A percentile compares a stretch with the other conserved stretches of the same genome.
Evolutionary conservation across 2,329 filamentous ascomycete species (phyloP).

Genomic region (Arthrocladium fulminans): DNA sequence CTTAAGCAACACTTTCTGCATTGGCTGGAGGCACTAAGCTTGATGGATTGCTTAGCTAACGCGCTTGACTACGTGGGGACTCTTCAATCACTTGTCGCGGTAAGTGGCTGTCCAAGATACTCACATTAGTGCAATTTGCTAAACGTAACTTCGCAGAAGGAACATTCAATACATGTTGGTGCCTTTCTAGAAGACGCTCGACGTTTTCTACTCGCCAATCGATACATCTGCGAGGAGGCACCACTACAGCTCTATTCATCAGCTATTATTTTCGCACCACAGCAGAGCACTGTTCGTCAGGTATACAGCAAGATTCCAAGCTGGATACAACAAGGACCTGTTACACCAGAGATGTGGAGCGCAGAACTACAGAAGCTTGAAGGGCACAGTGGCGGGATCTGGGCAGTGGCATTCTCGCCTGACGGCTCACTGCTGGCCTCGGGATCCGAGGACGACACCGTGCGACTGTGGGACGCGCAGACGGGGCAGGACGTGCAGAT

Average conservation of each 20-base stretch:
- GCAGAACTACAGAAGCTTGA: slow-evolving; percentile 20
- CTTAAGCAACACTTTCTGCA: slow-evolving; percentile 22
- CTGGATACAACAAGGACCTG: slow-evolving; percentile 13
- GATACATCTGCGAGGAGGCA: slow-evolving; percentile 23
- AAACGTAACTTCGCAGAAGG: slow-evolving; percentile 5
- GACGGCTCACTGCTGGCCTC: too few relatives aligned
- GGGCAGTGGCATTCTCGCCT: too few relatives aligned
- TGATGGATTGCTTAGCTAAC: slow-evolving; percentile 19
- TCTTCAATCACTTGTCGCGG: slow-evolving; percentile 12
- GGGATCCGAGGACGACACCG: too few relatives aligned
- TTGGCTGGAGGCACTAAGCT: slow-evolving; percentile 25
- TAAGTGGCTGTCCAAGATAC: slow-evolving; percentile 10
- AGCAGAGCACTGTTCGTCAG: slow-evolving; percentile 22
- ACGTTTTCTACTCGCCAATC: slow-evolving; percentile 26
- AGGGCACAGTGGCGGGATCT: too few relatives aligned
- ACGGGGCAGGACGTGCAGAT: too few relatives aligned
- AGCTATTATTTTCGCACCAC: slow-evolving; percentile 28
- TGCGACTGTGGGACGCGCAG: too few relatives aligned
- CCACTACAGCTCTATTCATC: slow-evolving; percentile 31
- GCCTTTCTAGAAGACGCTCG: slow-evolving; percentile 27
- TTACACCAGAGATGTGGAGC: slow-evolving; percentile 15
- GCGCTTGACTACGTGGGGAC: slow-evolving; percentile 15
- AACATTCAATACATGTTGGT: slow-evolving; percentile 10
- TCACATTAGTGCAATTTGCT: neutral
- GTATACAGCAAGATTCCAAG: slow-evolving; percentile 19